Evolutionary conservation across 2,329 filamentous ascomycete species (phyloP).

Genomic region (Fusarium abutilonis): DNA sequence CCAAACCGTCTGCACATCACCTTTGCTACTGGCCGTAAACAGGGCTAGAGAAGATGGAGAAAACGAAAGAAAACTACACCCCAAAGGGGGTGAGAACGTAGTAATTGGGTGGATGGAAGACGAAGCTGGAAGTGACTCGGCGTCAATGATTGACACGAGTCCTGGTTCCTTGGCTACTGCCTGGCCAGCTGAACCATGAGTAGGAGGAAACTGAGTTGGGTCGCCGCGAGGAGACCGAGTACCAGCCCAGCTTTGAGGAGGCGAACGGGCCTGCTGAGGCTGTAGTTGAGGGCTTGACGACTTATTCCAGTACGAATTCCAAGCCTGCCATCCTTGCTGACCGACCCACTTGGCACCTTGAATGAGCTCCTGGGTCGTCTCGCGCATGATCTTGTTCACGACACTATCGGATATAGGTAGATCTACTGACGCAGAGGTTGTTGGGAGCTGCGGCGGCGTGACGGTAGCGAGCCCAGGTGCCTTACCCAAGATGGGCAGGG

Average conservation of each 20-base stretch:
- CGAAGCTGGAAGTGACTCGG: slow-evolving; percentile 66
- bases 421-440: slow-evolving; percentile 73
- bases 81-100: slow-evolving; percentile 76
- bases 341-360: slow-evolving; percentile 79
- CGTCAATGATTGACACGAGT: slow-evolving; percentile 78
- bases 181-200: slow-evolving; percentile 72
- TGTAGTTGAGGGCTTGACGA: slow-evolving; percentile 55
- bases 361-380: slow-evolving; percentile 81
- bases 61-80: slow-evolving; percentile 84
- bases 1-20: slow-evolving; percentile 86
- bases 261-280: slow-evolving; percentile 58
- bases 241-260: slow-evolving; percentile 59
- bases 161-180: slow-evolving; percentile 72
- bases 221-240: slow-evolving; percentile 59
- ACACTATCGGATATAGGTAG: slow-evolving; percentile 76
- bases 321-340: slow-evolving; percentile 79
- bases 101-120: slow-evolving; percentile 69
- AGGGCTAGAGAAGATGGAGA: slow-evolving; percentile 77
- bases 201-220: slow-evolving; percentile 73
- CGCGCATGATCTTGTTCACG: slow-evolving; percentile 79
- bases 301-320: slow-evolving; percentile 83
- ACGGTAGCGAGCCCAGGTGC: slow-evolving; percentile 67
- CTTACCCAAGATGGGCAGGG: slow-evolving; percentile 64
- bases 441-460: slow-evolving; percentile 74
- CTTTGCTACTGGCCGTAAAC: slow-evolving; percentile 83